Conservation (phyloP, 352 stramenopile species). For the Phytophthora palmivora region DNA sequence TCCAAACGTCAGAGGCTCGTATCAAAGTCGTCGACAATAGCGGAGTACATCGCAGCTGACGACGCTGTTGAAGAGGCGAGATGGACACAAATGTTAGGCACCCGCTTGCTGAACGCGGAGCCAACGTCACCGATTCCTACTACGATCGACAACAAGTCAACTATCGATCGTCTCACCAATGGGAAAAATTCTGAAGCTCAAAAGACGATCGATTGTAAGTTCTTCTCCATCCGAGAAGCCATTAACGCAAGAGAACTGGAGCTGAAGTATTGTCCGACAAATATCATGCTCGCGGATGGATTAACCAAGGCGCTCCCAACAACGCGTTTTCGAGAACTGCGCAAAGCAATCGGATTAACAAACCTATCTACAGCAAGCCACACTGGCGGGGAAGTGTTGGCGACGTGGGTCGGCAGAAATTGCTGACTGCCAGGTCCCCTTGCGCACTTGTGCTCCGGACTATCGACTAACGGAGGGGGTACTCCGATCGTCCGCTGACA, state of each 20-base stretch:
- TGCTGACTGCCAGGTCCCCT: no score
- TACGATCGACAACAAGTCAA: slow-evolving; percentile 22
- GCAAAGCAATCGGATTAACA: no score
- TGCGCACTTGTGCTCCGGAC: no score
- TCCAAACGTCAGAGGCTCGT: slow-evolving; percentile 10
- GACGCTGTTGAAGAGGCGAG: slow-evolving; percentile 15
- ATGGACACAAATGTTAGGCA: neutral
- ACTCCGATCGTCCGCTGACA: no score
- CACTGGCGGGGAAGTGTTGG: no score
- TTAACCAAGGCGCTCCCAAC: slow-evolving; percentile 1
- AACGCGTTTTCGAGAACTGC: slow-evolving; percentile 6
- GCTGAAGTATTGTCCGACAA: slow-evolving; percentile 15
- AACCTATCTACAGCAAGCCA: no score
- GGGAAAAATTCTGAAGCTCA: no score
- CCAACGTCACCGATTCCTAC: neutral
- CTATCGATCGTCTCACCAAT: slow-evolving; percentile 8
- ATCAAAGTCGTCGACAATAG: slow-evolving; percentile 18
- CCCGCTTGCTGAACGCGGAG: neutral
- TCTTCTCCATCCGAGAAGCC: slow-evolving; percentile 17
- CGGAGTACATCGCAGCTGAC: slow-evolving; percentile 16
- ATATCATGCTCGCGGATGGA: slow-evolving; percentile 8
- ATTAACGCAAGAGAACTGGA: neutral
- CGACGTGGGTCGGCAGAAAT: no score
- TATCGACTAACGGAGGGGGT: no score
- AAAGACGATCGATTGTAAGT: slow-evolving; percentile 18